Percentiles rank a stretch among this genome's conserved stretches.
Conservation (phyloP, 805 yeast species). For the Pichia heedii region DNA sequence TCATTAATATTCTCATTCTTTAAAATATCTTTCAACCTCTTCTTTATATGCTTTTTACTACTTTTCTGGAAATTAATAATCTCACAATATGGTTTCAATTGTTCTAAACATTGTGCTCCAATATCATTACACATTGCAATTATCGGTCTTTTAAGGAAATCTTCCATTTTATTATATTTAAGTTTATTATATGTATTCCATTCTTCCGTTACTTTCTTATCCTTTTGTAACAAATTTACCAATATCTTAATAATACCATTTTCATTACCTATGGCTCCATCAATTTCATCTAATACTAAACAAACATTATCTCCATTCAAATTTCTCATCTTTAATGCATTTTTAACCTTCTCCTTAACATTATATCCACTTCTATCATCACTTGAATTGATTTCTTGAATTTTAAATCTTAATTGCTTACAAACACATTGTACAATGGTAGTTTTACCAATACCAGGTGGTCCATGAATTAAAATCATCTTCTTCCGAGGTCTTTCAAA, state of each 20-base stretch:
- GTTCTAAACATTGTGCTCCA: slow-evolving; percentile 66
- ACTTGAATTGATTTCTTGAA: slow-evolving; percentile 81
- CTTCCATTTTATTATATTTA: slow-evolving; percentile 12
- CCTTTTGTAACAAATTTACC: slow-evolving; percentile 51
- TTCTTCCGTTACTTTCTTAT: slow-evolving; percentile 40
- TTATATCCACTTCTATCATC: slow-evolving; percentile 56
- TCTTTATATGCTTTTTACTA: slow-evolving; percentile 34
- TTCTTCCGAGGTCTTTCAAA: slow-evolving; percentile 51
- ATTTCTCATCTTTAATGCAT: slow-evolving; percentile 57
- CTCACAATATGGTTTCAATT: slow-evolving; percentile 65
- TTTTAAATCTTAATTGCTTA: slow-evolving; percentile 67
- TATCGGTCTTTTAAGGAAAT: slow-evolving; percentile 66
- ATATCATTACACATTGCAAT: slow-evolving; percentile 89
- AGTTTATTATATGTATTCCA: slow-evolving; percentile 17
- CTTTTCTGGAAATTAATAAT: slow-evolving; percentile 59
- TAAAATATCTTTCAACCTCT: slow-evolving; percentile 44
- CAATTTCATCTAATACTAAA: slow-evolving; percentile 82
- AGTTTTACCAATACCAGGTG: slow-evolving; percentile 92
- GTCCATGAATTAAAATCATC: slow-evolving; percentile 75
- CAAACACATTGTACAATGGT: slow-evolving; percentile 81
- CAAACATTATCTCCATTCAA: slow-evolving; percentile 72
- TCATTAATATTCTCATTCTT: slow-evolving; percentile 40
- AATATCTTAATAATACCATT: slow-evolving; percentile 50
- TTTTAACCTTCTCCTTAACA: slow-evolving; percentile 46
- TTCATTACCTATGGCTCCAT: slow-evolving; percentile 53